Percentiles rank a stretch among this genome's conserved stretches.
Evolutionary conservation across 495 filamentous ascomycete species (phyloP).

Genomic region (Ramalina peruviana): DNA sequence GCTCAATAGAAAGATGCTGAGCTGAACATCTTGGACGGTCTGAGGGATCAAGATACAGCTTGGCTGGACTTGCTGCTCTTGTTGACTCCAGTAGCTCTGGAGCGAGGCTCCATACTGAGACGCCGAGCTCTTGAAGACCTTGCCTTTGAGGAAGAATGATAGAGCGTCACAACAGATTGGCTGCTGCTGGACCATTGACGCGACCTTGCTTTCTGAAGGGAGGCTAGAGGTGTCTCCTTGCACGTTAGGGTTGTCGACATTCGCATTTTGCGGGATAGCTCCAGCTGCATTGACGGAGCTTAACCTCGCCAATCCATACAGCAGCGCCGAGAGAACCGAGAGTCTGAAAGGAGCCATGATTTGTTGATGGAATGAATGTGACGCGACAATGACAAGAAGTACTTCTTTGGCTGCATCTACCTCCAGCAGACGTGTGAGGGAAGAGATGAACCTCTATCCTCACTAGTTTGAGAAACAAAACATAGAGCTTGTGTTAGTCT

Average conservation of each 20-base stretch:
- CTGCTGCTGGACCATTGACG: not conserved
- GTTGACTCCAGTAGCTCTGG: conserved; percentile 17
- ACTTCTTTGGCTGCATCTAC: no score
- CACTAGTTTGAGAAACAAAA: no score
- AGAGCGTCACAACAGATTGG: not conserved
- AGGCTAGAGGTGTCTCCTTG: not conserved
- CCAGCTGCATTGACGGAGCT: no score
- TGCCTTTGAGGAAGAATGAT: not conserved
- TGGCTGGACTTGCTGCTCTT: conserved; percentile 21
- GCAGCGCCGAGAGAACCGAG: no score
- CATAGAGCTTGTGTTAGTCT: no score
- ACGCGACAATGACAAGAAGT: no score
- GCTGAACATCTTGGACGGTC: conserved; percentile 17
- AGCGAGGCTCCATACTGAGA: not conserved
- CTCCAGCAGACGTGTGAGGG: no score
- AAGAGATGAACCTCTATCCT: no score
- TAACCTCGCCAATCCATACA: no score
- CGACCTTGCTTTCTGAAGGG: not conserved
- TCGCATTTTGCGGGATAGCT: no score
- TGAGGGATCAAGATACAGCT: conserved; percentile 23
- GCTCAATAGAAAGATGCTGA: conserved; percentile 14
- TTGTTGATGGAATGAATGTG: no score
- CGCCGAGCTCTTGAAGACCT: not conserved
- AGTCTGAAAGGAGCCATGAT: no score
- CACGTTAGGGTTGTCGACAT: not conserved